Percentiles rank a stretch among this genome's conserved stretches.
Conservation (phyloP, 495 filamentous ascomycete genomes). For the Jackrogersella multiformis region DNA sequence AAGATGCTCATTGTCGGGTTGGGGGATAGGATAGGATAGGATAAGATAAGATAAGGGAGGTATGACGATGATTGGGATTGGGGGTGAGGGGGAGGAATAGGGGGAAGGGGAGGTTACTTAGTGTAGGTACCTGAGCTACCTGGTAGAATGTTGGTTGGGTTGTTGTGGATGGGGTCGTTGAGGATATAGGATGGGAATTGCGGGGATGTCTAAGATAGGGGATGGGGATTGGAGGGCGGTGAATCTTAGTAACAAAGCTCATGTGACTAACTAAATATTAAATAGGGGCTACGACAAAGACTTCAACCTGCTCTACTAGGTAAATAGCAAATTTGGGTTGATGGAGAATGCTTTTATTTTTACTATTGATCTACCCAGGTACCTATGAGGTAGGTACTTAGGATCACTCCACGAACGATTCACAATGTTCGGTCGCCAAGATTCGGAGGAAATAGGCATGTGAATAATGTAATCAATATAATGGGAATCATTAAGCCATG, state of each 20-base stretch:
- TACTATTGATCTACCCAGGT: background rate
- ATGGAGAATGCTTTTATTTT: background rate
- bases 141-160: too few relatives aligned
- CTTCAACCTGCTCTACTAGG: background rate
- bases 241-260: background rate
- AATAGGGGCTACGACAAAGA: slow-evolving; percentile 5
- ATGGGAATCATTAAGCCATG: background rate
- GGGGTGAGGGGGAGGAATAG: background rate
- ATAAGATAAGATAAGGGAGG: background rate
- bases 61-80: background rate
- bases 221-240: too few relatives aligned
- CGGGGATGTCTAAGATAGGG: too few relatives aligned
- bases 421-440: background rate
- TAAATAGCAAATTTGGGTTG: background rate
- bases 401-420: background rate
- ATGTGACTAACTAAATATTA: background rate
- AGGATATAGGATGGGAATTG: slow-evolving; percentile 5
- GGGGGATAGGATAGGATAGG: background rate
- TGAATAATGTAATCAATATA: too few relatives aligned
- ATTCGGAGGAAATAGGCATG: background rate
- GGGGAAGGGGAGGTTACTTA: background rate
- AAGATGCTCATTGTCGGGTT: slow-evolving; percentile 51
- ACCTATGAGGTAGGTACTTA: too few relatives aligned
- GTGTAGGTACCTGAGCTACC: too few relatives aligned
- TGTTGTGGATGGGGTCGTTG: too few relatives aligned